A percentile compares a stretch with the other conserved stretches of the same genome.
phyloP scores from a whole-genome alignment of 257 asterid species.

The Fraxinus americana region DNA sequence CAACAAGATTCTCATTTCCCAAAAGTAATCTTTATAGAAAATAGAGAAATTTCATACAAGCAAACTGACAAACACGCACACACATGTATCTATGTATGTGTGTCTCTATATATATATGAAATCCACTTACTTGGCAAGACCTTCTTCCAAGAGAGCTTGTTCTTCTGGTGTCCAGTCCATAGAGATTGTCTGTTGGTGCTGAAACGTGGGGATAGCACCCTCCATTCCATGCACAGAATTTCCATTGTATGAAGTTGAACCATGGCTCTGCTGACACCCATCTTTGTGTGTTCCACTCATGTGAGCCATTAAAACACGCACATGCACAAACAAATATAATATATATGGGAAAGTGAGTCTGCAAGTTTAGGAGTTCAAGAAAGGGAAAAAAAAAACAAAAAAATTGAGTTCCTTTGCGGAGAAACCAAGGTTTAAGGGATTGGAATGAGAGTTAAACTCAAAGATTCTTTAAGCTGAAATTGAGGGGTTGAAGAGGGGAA shows the following conservation, averaged over 20 bases:
- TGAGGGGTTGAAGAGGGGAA: slow-evolving; percentile 28
- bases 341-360: slow-evolving; percentile 6
- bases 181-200: slow-evolving; percentile 69
- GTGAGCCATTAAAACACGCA: slow-evolving; percentile 41
- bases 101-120: neutral
- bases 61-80: neutral
- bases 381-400: slow-evolving; percentile 10
- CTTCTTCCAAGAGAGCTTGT: slow-evolving; percentile 70
- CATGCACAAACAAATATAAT: slow-evolving; percentile 32
- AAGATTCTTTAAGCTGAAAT: slow-evolving; percentile 33
- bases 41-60: neutral
- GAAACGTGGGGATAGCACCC: slow-evolving; percentile 64
- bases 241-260: slow-evolving; percentile 43
- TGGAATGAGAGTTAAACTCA: slow-evolving; percentile 24
- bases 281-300: slow-evolving; percentile 48
- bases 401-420: slow-evolving; percentile 23
- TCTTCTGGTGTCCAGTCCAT: slow-evolving; percentile 94
- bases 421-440: slow-evolving; percentile 29
- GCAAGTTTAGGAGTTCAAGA: slow-evolving; percentile 21
- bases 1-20: neutral
- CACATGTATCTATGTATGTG: neutral
- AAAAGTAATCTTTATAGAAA: neutral
- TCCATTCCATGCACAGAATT: slow-evolving; percentile 54
- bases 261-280: slow-evolving; percentile 30
- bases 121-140: slow-evolving; percentile 56